Evolutionary conservation across 345 rosid genomes (phyloP), one percentile per base, ranked within the genome.

Genomic region (Cardamine resedifolia): DNA sequence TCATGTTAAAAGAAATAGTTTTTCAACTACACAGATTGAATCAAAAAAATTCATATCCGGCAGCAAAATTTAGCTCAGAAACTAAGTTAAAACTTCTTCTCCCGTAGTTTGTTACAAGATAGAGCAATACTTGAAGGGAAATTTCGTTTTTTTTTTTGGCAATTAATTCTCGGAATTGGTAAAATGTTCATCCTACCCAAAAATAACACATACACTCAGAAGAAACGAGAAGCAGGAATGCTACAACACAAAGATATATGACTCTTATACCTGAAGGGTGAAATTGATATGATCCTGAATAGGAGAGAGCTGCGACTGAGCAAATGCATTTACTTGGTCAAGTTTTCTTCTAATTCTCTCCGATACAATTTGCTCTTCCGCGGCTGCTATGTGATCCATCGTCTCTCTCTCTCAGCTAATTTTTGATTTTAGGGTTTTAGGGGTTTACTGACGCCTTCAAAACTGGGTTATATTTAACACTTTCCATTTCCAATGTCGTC

Each of bases 211-310:
- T 45, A 33, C 14, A 38, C 49, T 27, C 16, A 24, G 7, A 39
- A n/a, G n/a, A 12, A 38, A 38, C 16, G 36, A 48, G 59, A 19
- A 58, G 9, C 47, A 48, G 16, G 18, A 34, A 14, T 66, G 15
- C 43, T 21, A 49, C n/a, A 65, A 23, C n/a, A n/a, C n/a, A 34
- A 66, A 1, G 9, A 50, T 38, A 18, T 24, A 49, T 9, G 47
- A 5, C 0, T 33, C 5, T 15, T 16, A 44, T 55, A 86, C 98
- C 96, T 92, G 98, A 71, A 92, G 96, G 64, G 96, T 90, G 87
- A 86, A 92, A 77, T 85, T 87, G 83, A 92, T 80, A 50, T 92
- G 97, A 68, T 90, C 90, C 75, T 90, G 93, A 31, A 92, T 76
- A 48, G 89, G 89, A 47, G 90, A 70, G 62, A 92, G 98, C 24